Percentiles rank a stretch among this genome's conserved stretches.
Conservation (phyloP, 345 rosid species). For the Hibiscus syriacus region DNA sequence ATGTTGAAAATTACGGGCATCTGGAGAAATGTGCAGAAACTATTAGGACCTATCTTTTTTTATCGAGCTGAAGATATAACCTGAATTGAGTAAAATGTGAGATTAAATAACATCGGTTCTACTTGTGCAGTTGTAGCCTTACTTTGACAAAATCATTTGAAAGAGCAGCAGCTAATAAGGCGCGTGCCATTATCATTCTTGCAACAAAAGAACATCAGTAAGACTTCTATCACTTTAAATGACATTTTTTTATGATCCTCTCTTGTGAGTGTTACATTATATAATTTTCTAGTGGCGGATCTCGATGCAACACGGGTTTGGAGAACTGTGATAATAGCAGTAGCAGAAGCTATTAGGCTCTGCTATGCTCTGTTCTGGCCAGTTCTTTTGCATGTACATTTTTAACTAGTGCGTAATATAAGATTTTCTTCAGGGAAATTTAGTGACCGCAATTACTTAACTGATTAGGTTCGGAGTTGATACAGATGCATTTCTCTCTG, state of each 20-base stretch:
- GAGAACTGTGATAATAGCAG: neutral
- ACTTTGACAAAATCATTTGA: constrained; percentile 82
- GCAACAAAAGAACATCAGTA: constrained; percentile 81
- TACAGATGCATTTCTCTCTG: constrained; percentile 88
- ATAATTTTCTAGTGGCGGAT: too few relatives aligned
- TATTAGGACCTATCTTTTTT: neutral
- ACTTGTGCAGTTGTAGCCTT: constrained; percentile 80
- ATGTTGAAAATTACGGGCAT: neutral
- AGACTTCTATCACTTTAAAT: constrained; percentile 18
- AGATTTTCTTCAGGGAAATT: constrained; percentile 6
- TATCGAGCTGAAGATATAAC: neutral
- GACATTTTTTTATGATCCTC: neutral
- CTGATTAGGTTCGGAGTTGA: constrained; percentile 81
- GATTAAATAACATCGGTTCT: constrained; percentile 11
- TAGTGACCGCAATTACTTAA: constrained; percentile 23
- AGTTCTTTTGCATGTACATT: neutral
- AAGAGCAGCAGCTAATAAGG: constrained; percentile 79
- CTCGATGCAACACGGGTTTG: neutral
- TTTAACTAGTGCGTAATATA: neutral
- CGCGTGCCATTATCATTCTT: constrained; percentile 84
- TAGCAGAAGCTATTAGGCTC: neutral
- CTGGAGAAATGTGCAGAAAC: neutral
- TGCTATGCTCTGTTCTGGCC: neutral
- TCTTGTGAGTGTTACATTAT: neutral
- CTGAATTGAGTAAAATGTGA: neutral